phyloP scores from a whole-genome alignment of 2,329 filamentous ascomycete genomes.

The Trichoderma gracile region DNA sequence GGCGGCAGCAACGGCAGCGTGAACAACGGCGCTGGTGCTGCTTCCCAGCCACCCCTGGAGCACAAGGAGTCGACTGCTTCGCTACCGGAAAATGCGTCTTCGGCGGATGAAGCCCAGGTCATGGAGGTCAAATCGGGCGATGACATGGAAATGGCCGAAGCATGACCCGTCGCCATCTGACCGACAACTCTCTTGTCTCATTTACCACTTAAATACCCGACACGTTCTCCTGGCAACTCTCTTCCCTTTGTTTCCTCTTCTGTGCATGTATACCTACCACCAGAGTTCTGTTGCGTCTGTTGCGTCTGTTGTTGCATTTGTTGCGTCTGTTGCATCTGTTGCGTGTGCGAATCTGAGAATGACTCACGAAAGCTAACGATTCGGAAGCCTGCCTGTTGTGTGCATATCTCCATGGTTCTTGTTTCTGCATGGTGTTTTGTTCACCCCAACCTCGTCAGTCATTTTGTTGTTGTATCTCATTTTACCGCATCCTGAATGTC shows the following conservation, averaged over 20 bases:
- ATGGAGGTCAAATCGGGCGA: constrained; percentile 33
- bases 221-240: neutral
- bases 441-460: neutral
- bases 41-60: constrained; percentile 27
- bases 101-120: constrained; percentile 31
- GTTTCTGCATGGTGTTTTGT: neutral
- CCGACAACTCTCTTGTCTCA: too few relatives aligned
- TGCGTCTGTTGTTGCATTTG: too few relatives aligned
- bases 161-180: constrained; percentile 24
- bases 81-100: constrained; percentile 27
- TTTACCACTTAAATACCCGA: neutral
- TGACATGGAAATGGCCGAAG: constrained; percentile 33
- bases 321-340: too few relatives aligned
- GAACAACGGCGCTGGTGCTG: constrained; percentile 1
- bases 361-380: constrained; percentile 16
- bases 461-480: neutral
- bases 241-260: neutral
- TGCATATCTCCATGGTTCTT: neutral
- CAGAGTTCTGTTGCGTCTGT: neutral
- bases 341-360: constrained; percentile 3
- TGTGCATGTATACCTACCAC: constrained; percentile 14
- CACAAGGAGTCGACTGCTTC: constrained; percentile 34
- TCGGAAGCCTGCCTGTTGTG: neutral
- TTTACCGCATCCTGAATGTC: neutral
- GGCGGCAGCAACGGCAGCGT: constrained; percentile 26